Evolutionary conservation across 495 filamentous ascomycete genomes (phyloP).

Genomic region (Astrothelium subdiscretum): DNA sequence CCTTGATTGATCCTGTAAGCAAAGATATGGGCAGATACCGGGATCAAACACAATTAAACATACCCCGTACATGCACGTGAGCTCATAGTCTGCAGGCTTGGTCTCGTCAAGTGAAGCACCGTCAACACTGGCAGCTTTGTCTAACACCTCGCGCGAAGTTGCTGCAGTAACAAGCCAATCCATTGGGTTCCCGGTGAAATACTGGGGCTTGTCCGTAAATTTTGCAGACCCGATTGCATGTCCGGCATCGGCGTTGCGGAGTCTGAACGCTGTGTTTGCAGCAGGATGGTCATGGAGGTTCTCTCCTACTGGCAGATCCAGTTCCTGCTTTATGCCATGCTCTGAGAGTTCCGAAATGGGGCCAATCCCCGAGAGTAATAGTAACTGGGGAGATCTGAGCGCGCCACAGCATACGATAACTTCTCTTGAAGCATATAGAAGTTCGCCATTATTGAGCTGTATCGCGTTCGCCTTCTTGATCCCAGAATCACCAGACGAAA

Average conservation of each 20-base stretch:
- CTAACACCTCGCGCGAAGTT: neutral
- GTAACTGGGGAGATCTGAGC: slow-evolving; percentile 16
- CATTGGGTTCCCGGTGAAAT: neutral
- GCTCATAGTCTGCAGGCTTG: neutral
- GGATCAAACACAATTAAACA: neutral
- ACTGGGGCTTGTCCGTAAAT: neutral
- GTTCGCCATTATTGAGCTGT: neutral
- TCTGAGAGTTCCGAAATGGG: slow-evolving; percentile 1
- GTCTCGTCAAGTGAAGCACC: neutral
- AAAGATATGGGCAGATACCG: neutral
- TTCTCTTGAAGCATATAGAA: slow-evolving; percentile 11
- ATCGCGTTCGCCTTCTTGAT: slow-evolving; percentile 3
- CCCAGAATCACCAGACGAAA: neutral
- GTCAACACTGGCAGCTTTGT: neutral
- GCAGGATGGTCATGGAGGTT: slow-evolving; percentile 15
- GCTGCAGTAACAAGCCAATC: neutral
- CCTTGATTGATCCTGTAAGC: neutral
- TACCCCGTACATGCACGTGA: neutral
- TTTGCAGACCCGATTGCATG: neutral
- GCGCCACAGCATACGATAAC: slow-evolving; percentile 17
- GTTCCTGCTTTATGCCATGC: neutral
- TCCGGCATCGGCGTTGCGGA: neutral
- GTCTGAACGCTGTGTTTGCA: neutral
- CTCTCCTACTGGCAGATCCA: slow-evolving; percentile 3
- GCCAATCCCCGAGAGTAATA: slow-evolving; percentile 21